These are phyloP conservation scores for Ophiostoma perfectum DNA, from an alignment of 2,329 filamentous ascomycete genomes.

Conservation along the genomic window DNA sequence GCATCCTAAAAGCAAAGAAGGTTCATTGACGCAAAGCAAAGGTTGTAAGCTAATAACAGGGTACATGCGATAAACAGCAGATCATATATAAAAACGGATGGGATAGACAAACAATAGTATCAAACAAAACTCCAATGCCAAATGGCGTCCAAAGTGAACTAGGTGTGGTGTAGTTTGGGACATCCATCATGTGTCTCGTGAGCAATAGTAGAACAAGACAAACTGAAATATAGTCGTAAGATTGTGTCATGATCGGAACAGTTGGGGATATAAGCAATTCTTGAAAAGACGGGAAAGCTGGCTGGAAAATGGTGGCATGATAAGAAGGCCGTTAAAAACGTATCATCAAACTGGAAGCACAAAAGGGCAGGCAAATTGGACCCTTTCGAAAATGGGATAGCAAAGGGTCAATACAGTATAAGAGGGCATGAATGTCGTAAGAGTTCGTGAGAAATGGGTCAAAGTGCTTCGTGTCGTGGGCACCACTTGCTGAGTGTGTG, in stretches of 20 bases:
- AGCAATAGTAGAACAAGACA: not conserved
- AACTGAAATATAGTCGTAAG: not conserved
- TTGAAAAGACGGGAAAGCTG: not conserved
- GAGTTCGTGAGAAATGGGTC: not conserved
- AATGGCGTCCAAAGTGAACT: not conserved
- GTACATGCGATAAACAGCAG: too few species aligned
- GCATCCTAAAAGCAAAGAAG: too few species aligned
- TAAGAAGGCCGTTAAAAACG: not conserved
- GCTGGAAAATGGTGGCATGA: not conserved
- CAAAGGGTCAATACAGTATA: not conserved
- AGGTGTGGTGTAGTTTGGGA: not conserved
- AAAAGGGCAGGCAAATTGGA: not conserved
- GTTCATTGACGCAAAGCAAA: not conserved
- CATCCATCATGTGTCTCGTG: not conserved
- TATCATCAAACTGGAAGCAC: not conserved
- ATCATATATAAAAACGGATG: not conserved
- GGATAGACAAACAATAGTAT: not conserved
- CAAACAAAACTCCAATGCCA: conserved; percentile 4
- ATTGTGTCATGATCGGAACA: conserved; percentile 2
- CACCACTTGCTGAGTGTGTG: not conserved
- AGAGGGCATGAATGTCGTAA: conserved; percentile 9
- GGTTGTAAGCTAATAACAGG: not conserved
- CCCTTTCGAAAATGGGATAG: conserved; percentile 2
- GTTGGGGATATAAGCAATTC: not conserved
- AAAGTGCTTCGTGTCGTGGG: not conserved